Evolutionary conservation across 495 filamentous ascomycete species (phyloP).

Genomic region (Beverwykella pulmonaria): DNA sequence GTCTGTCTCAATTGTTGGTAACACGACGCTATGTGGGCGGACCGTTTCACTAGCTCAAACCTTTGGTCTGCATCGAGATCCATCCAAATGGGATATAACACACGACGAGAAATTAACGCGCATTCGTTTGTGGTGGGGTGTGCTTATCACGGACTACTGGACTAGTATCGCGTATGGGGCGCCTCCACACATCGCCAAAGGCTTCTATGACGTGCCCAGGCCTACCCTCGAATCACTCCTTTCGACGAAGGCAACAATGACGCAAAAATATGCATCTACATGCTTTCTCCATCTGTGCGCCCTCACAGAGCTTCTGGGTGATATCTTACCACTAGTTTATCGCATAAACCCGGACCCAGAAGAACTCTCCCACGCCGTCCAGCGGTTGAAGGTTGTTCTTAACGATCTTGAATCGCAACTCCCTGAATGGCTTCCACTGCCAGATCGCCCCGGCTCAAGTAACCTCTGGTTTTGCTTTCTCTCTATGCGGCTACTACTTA

Average conservation of each 20-base stretch:
- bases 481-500: slow-evolving; percentile 57
- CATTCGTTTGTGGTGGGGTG: slow-evolving; percentile 32
- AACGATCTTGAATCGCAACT: slow-evolving; percentile 53
- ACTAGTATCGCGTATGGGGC: slow-evolving; percentile 23
- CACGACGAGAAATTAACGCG: slow-evolving; percentile 23
- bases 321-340: slow-evolving; percentile 56
- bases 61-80: slow-evolving; percentile 34
- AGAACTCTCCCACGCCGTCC: slow-evolving; percentile 45
- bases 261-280: slow-evolving; percentile 48
- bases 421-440: slow-evolving; percentile 51
- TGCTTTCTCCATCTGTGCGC: slow-evolving; percentile 57
- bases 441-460: slow-evolving; percentile 48
- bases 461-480: slow-evolving; percentile 57
- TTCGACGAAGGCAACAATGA: slow-evolving; percentile 18
- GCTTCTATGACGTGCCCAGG: slow-evolving; percentile 58
- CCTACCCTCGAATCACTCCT: slow-evolving; percentile 52
- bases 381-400: slow-evolving; percentile 49
- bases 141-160: slow-evolving; percentile 36
- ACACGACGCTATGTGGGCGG: slow-evolving; percentile 23
- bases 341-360: slow-evolving; percentile 50
- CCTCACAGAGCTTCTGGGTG: slow-evolving; percentile 57
- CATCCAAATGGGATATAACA: slow-evolving; percentile 25
- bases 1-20: slow-evolving; percentile 26
- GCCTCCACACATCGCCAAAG: slow-evolving; percentile 23
- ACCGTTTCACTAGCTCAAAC: slow-evolving; percentile 32